These are phyloP conservation scores for Alternaria triticimaculans DNA, from an alignment of 2,329 filamentous ascomycete species.

Conservation along the genomic window DNA sequence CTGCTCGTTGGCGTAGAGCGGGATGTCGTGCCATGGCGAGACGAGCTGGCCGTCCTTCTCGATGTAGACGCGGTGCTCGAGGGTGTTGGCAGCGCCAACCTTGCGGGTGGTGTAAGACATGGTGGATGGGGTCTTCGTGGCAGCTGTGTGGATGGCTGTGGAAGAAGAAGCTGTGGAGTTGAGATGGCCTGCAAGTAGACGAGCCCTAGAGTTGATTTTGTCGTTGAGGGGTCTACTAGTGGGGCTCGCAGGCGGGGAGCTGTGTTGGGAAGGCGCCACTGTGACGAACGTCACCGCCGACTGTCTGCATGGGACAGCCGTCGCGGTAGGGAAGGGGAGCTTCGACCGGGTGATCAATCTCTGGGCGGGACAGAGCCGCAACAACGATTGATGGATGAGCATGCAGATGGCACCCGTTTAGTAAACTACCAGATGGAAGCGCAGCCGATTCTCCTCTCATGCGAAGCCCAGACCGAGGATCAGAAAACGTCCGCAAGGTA, in stretches of 20 bases:
- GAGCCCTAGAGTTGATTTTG: constrained; percentile 51
- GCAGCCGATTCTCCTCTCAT: constrained; percentile 17
- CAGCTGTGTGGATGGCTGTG: constrained; percentile 18
- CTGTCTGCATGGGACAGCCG: constrained; percentile 45
- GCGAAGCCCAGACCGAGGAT: constrained; percentile 37
- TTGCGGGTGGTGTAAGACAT: constrained; percentile 83
- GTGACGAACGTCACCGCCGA: constrained; percentile 47
- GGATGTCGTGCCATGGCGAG: constrained; percentile 98
- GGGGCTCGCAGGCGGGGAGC: constrained; percentile 39
- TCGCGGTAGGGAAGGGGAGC: constrained; percentile 27
- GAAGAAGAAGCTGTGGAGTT: constrained; percentile 34
- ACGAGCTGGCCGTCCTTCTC: constrained; percentile 95
- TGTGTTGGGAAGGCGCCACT: constrained; percentile 48
- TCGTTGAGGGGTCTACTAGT: constrained; percentile 47
- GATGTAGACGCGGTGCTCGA: constrained; percentile 96
- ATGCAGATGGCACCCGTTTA: constrained; percentile 30
- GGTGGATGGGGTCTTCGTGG: constrained; percentile 32
- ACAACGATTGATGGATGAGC: constrained; percentile 24
- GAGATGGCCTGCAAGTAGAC: constrained; percentile 50
- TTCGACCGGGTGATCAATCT: constrained; percentile 20
- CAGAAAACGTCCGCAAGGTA: constrained; percentile 10
- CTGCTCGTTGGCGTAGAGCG: constrained; percentile 95
- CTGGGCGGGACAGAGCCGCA: constrained; percentile 35
- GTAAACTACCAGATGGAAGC: constrained; percentile 23
- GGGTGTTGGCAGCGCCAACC: constrained; percentile 86